Evolutionary conservation across 1,139 yeast species (phyloP).

Genomic region (Scheffersomyces lignicola): DNA sequence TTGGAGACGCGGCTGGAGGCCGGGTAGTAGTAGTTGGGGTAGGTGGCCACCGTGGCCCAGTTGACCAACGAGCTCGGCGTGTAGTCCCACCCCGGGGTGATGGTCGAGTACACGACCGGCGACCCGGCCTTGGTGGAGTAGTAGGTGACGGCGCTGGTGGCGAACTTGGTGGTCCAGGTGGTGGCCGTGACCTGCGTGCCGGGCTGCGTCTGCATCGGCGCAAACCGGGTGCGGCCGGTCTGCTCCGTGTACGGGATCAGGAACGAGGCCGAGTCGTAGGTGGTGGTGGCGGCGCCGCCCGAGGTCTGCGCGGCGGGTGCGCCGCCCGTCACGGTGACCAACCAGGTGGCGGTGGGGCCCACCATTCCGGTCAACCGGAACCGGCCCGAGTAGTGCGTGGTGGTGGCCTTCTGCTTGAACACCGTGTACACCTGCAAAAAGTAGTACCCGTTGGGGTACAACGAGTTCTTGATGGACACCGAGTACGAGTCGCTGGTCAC

Average conservation of each 20-base stretch:
- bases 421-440: constrained; percentile 63
- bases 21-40: constrained; percentile 54
- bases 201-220: constrained; percentile 93
- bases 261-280: constrained; percentile 33
- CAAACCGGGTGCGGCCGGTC: constrained; percentile 72
- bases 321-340: constrained; percentile 28
- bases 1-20: constrained; percentile 40
- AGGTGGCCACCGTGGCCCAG: constrained; percentile 66
- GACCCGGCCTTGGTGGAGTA: constrained; percentile 45
- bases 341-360: constrained; percentile 47
- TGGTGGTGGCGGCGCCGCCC: constrained; percentile 30
- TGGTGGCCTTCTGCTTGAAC: constrained; percentile 43
- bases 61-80: constrained; percentile 63
- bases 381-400: constrained; percentile 73
- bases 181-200: constrained; percentile 65
- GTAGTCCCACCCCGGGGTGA: constrained; percentile 84
- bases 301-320: constrained; percentile 28
- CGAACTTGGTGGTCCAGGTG: constrained; percentile 60
- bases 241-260: constrained; percentile 66
- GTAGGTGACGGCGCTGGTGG: constrained; percentile 64
- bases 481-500: constrained; percentile 32
- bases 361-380: constrained; percentile 69
- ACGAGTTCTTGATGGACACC: constrained; percentile 40
- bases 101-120: constrained; percentile 57
- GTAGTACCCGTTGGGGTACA: constrained; percentile 63